Evolutionary conservation across 1,284 basidiomycete species (phyloP).

Genomic region (Hypsizygus ulmarius): DNA sequence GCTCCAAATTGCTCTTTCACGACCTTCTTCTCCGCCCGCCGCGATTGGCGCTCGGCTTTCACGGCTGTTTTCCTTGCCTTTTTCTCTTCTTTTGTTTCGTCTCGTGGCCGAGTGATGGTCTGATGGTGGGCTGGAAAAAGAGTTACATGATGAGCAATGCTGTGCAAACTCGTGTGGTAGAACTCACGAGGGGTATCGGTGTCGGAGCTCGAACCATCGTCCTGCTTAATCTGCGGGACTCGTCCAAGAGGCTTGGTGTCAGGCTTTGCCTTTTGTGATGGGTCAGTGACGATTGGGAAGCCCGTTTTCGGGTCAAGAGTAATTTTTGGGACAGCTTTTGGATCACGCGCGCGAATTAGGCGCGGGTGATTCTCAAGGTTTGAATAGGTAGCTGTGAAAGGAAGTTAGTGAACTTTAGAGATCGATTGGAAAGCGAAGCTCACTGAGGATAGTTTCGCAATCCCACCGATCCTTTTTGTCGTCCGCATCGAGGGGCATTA

Average conservation of each 20-base stretch:
- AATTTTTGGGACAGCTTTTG: constrained; percentile 61
- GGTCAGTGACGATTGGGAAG: constrained; percentile 55
- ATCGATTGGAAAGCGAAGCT: constrained; percentile 30
- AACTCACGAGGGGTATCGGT: constrained; percentile 22
- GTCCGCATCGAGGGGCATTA: constrained; percentile 52
- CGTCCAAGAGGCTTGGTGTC: constrained; percentile 17
- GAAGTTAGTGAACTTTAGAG: background rate
- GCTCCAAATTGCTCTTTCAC: constrained; percentile 73
- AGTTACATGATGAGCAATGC: background rate
- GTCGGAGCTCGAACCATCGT: constrained; percentile 37
- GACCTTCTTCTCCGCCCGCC: constrained; percentile 80
- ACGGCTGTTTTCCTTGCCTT: constrained; percentile 86
- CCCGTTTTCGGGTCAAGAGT: constrained; percentile 73
- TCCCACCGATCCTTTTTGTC: constrained; percentile 87
- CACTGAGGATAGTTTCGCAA: constrained; percentile 90
- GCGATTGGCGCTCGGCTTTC: constrained; percentile 76
- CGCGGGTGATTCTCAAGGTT: constrained; percentile 94
- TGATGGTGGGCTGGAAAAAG: constrained; percentile 32
- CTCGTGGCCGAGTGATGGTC: constrained; percentile 67
- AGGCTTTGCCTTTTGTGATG: constrained; percentile 11
- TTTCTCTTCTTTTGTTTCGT: constrained; percentile 86
- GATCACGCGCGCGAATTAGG: constrained; percentile 67
- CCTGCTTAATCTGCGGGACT: constrained; percentile 20
- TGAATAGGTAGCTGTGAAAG: constrained; percentile 78
- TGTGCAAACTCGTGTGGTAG: background rate